These are phyloP conservation scores for Penicillium psychrofluorescens DNA, from an alignment of 495 filamentous ascomycete genomes.

Conservation along the genomic window DNA sequence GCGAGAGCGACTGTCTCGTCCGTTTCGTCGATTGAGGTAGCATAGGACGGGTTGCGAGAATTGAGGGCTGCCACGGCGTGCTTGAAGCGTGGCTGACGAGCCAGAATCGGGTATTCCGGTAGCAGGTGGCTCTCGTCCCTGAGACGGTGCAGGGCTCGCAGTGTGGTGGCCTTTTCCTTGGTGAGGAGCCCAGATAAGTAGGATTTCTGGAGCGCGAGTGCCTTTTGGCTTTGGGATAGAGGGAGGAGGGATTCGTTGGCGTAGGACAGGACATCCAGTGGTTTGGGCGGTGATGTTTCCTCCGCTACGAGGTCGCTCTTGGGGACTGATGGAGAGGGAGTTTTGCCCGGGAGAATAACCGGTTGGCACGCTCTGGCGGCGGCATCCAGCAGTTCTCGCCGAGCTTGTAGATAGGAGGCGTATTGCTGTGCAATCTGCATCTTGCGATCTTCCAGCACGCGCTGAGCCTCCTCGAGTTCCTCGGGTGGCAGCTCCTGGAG, in stretches of 20 bases:
- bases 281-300: conserved; percentile 10
- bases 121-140: conserved; percentile 65
- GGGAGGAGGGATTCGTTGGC: conserved; percentile 47
- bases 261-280: conserved; percentile 42
- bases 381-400: conserved; percentile 31
- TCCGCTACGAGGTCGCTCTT: conserved; percentile 7
- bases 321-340: conserved; percentile 20
- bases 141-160: conserved; percentile 50
- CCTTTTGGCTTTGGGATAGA: conserved; percentile 55
- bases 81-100: conserved; percentile 37
- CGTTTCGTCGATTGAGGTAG: conserved; percentile 7
- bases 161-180: conserved; percentile 52
- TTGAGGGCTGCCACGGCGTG: conserved; percentile 27
- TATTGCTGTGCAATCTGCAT: conserved; percentile 45
- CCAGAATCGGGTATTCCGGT: conserved; percentile 50
- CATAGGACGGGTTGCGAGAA: conserved; percentile 9
- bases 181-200: conserved; percentile 51
- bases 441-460: conserved; percentile 30
- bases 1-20: conserved; percentile 31
- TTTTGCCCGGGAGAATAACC: conserved; percentile 15
- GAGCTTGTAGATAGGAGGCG: conserved; percentile 26
- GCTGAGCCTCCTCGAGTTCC: conserved; percentile 30
- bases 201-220: conserved; percentile 55
- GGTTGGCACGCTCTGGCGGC: conserved; percentile 32
- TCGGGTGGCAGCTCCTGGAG: conserved; percentile 28